Evolutionary conservation across 768 basidiomycete species (phyloP).

Genomic region (Boletus patriciae): DNA sequence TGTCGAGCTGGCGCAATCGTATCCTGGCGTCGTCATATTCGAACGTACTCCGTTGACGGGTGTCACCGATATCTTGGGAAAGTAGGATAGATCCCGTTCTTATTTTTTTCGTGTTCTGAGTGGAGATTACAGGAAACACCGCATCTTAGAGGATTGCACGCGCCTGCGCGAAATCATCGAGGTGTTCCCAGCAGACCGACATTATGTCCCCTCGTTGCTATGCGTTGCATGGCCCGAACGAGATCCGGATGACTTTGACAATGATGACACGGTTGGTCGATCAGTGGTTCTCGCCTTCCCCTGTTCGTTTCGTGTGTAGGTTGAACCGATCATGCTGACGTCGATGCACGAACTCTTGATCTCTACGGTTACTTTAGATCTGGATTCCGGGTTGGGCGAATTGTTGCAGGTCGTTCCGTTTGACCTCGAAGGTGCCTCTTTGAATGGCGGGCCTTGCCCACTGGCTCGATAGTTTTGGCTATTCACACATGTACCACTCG

Average conservation of each 20-base stretch:
- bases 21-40: slow-evolving; percentile 72
- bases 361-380: slow-evolving; percentile 50
- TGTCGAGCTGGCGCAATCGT: slow-evolving; percentile 26
- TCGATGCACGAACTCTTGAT: slow-evolving; percentile 48
- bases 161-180: slow-evolving; percentile 66
- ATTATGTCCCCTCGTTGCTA: slow-evolving; percentile 63
- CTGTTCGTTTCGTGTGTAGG: slow-evolving; percentile 36
- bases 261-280: slow-evolving; percentile 58
- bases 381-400: slow-evolving; percentile 55
- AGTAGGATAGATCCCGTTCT: slow-evolving; percentile 38
- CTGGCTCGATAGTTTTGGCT: not conserved
- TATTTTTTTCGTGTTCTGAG: slow-evolving; percentile 1
- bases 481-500: not conserved
- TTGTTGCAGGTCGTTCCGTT: slow-evolving; percentile 44
- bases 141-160: slow-evolving; percentile 68
- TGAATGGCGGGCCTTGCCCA: slow-evolving; percentile 45
- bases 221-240: slow-evolving; percentile 60
- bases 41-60: slow-evolving; percentile 69
- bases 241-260: slow-evolving; percentile 52
- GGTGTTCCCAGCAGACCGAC: slow-evolving; percentile 50
- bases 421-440: slow-evolving; percentile 54
- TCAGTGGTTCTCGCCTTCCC: not conserved
- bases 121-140: slow-evolving; percentile 54
- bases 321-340: slow-evolving; percentile 46
- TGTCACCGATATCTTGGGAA: slow-evolving; percentile 64